These are phyloP conservation scores for Kentomonas sorsogonicus DNA, from an alignment of 208 protist species.

Conservation along the genomic window DNA sequence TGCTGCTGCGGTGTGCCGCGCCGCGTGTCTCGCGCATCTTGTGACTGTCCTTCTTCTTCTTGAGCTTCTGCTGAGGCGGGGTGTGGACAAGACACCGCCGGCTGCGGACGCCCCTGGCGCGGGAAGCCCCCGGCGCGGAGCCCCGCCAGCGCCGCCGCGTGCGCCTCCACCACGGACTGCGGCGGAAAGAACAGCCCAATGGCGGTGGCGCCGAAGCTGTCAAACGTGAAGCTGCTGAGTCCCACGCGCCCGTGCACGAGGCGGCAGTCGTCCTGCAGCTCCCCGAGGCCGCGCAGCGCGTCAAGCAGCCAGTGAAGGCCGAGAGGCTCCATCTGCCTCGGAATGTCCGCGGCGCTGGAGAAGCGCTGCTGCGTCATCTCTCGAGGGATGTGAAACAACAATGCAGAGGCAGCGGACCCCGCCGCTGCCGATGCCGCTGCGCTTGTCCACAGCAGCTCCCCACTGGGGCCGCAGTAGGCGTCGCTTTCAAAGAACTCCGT, in stretches of 20 bases:
- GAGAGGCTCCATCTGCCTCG: constrained; percentile 35
- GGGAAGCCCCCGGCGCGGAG: not conserved
- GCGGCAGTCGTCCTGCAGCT: constrained; percentile 54
- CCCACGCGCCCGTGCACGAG: constrained; percentile 44
- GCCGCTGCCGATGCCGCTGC: no score
- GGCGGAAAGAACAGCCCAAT: constrained; percentile 47
- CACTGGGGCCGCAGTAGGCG: constrained; percentile 52
- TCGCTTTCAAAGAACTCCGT: no score
- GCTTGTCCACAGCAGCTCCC: no score
- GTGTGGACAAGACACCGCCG: no score
- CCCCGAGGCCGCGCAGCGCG: constrained; percentile 53
- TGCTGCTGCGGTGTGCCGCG: no score
- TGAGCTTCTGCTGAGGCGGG: no score
- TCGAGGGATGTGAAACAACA: constrained; percentile 66
- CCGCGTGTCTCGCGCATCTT: no score
- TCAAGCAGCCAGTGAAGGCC: constrained; percentile 62
- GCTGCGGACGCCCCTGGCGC: no score
- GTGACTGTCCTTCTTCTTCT: no score
- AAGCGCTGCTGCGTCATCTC: constrained; percentile 66
- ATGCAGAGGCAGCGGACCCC: no score
- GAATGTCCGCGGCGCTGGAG: constrained; percentile 47
- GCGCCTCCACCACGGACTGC: constrained; percentile 9
- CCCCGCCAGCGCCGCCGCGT: not conserved
- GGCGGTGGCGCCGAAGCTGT: constrained; percentile 68
- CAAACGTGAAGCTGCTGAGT: constrained; percentile 67